These are phyloP conservation scores for Spathaspora girioi DNA, from an alignment of 805 yeast species.

Conservation along the genomic window DNA sequence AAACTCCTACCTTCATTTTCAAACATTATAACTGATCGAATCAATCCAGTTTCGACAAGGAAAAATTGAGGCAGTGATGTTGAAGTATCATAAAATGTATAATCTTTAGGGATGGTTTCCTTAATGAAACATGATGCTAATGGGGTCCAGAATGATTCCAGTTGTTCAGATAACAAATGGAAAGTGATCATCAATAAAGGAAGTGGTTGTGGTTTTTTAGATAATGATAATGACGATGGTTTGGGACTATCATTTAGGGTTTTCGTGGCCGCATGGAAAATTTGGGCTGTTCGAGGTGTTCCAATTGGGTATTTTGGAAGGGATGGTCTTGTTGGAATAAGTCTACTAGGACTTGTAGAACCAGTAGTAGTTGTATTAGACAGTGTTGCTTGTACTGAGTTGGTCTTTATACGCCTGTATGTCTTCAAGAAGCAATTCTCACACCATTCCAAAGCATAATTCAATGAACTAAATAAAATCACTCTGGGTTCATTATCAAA, in stretches of 20 bases:
- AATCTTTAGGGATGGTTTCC: constrained; percentile 45
- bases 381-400: neutral
- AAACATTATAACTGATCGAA: constrained; percentile 33
- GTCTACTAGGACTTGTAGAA: neutral
- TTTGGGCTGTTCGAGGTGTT: constrained; percentile 53
- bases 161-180: constrained; percentile 43
- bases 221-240: constrained; percentile 13
- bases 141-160: constrained; percentile 59
- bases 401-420: constrained; percentile 39
- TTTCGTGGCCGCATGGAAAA: constrained; percentile 49
- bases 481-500: constrained; percentile 34
- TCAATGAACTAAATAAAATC: constrained; percentile 72
- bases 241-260: constrained; percentile 29
- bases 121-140: constrained; percentile 51
- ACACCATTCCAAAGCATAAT: constrained; percentile 93
- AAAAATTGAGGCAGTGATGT: constrained; percentile 51
- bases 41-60: constrained; percentile 47
- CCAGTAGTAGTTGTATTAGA: too few relatives aligned
- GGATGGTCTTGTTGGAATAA: neutral
- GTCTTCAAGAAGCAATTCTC: constrained; percentile 81
- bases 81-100: constrained; percentile 44
- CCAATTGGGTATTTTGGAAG: constrained; percentile 4
- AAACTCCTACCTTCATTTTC: constrained; percentile 36
- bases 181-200: constrained; percentile 63
- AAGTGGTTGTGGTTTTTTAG: constrained; percentile 46